Base-by-base conservation (phyloP, 345 rosid species). In the Pistacia integerrima region DNA sequence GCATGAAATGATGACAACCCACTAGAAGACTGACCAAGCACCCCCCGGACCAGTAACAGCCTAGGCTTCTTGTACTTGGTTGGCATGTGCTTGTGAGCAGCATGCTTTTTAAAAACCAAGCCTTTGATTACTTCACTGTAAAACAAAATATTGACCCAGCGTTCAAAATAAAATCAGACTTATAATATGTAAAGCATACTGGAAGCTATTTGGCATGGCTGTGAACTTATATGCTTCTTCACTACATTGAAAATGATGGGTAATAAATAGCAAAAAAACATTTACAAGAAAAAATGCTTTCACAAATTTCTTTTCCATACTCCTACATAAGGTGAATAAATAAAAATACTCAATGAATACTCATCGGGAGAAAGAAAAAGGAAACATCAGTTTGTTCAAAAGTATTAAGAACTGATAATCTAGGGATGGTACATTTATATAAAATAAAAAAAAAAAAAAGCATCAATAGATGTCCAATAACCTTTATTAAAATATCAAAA, bases 21-120 rank as follows among this genome's bases (percentile, higher is more conserved):
- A 80, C 87, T 87, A 25, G 89, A 85, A 63, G 98, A 90, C 74
- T 89, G 90, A 54, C 99, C 97, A 38, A 93, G 89, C 72, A 68
- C 85, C 25, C 98, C 99, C 69, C 66, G 78, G 59, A 96, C 83
- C 82, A 96, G 79, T 80, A 96, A 85, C 82, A 96, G 80, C 81
- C 77, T 90, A 36, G 99, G 97, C 63, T 85, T 91, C 78, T 88
- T 89, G 87, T 85, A 92, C 55, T 76, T 77, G 35, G 97, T 93
- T 10, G 90, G 87, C 99, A 96, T 96, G 87, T 91, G 98, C 83
- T 96, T 96, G 89, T 88, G 99, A 67, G 99, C 97, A 49, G 94
- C 98, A 86, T 77, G 94, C 88, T 93, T 96, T 79, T 96, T 93
- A 72, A 96, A 96, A 74, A 93, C 99, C 85, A 90, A 81, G 65